Evolutionary conservation across 129 eudicot species (phyloP), one percentile per base, ranked within the genome.

Genomic region (Scalesia atractyloides): DNA sequence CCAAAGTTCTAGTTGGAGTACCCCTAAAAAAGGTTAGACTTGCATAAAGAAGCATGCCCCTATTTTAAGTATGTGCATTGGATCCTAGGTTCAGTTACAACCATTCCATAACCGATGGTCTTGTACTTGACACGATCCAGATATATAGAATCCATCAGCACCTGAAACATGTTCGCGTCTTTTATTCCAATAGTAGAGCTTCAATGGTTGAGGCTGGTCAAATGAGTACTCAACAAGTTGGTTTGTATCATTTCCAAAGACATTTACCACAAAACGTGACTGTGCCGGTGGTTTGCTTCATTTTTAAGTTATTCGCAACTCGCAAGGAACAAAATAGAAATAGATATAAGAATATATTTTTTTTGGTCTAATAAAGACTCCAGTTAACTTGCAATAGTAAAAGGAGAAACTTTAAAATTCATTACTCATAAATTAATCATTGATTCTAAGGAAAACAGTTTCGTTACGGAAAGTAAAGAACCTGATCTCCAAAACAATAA

Each of bases 201-300:
- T 41, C 30, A 63, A 63, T 9, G 50, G 50, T 63, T 63, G 68
- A 63, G 68, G 13, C 26, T 41, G 34, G 52, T 41, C 51, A 64
- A 11, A 64, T 1, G 52, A 64, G 9, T 39, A 20, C 16, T 64
- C 33, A 64, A 64, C 41, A 9, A 33, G 41, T 17, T 9, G 52
- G n/a, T 64, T 64, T 20, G 22, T 74, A 64, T 74, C 57, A 62
- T 51, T 74, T 74, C 39, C 65, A 64, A 74, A 0, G 53, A 74
- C 13, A 70, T 13, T 54, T 54, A 22, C 30, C 46, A 73, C 34
- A 34, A 73, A 62, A 41, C 60, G 9, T 61, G n/a, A 48, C 34
- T 60, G 1, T 67, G 17, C 30, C 46, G 46, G 46, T 54, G 18
- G 56, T 30, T 13, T 43, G 67, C 59, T 75, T 66, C 8, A 41